phyloP scores from a whole-genome alignment of 2,329 filamentous ascomycete species.

The Aspergillus sojae region DNA sequence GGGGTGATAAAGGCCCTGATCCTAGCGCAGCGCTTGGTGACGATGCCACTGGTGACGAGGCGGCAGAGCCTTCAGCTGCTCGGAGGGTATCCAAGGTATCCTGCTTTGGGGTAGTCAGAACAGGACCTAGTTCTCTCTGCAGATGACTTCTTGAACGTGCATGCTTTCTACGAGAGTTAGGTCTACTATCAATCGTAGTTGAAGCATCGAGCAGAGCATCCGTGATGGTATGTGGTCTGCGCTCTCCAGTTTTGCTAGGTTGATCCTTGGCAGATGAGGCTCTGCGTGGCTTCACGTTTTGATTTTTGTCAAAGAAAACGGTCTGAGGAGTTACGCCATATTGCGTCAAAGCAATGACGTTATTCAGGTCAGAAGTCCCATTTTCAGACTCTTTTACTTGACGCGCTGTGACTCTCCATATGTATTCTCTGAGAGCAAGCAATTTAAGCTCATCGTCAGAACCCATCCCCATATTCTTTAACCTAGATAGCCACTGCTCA shows the following conservation, averaged over 20 bases:
- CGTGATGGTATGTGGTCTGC: constrained; percentile 73
- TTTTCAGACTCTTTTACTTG: constrained; percentile 58
- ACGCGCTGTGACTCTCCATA: constrained; percentile 80
- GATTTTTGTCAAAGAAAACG: constrained; percentile 84
- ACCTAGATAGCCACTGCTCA: constrained; percentile 83
- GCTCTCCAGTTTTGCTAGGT: constrained; percentile 37
- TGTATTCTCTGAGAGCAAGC: constrained; percentile 81
- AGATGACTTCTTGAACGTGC: constrained; percentile 44
- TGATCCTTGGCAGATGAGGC: constrained; percentile 28
- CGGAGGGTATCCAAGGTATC: constrained; percentile 27
- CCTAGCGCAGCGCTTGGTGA: constrained; percentile 36
- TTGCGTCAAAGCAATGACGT: constrained; percentile 73
- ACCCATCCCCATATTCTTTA: constrained; percentile 80
- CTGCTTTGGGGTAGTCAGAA: constrained; percentile 20
- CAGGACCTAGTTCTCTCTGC: constrained; percentile 34
- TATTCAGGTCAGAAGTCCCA: constrained; percentile 58
- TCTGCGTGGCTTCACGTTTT: constrained; percentile 50
- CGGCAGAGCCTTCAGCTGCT: constrained; percentile 27
- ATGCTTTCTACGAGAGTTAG: constrained; percentile 51
- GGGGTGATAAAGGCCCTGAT: constrained; percentile 38
- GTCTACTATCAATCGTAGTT: constrained; percentile 74
- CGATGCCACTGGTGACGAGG: constrained; percentile 39
- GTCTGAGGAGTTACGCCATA: constrained; percentile 82
- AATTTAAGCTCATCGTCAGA: constrained; percentile 88
- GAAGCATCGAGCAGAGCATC: constrained; percentile 92